These are phyloP conservation scores for Scheffersomyces ergatensis DNA, from an alignment of 805 yeast species.

Conservation along the genomic window DNA sequence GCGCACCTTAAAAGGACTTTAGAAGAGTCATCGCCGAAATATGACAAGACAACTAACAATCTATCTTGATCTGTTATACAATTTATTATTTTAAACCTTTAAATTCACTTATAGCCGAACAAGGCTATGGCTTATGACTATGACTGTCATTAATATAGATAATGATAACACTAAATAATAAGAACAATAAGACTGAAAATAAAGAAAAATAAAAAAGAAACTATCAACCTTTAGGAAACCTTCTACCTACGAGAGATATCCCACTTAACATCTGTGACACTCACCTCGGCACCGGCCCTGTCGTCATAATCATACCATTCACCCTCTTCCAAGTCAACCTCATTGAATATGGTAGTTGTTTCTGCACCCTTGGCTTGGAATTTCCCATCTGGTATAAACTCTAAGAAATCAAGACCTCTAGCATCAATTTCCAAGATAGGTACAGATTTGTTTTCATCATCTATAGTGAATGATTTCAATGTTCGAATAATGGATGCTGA, in stretches of 20 bases:
- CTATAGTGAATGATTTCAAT: constrained; percentile 31
- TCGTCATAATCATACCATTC: constrained; percentile 98
- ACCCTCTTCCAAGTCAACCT: constrained; percentile 69
- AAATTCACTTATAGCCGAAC: too few species aligned
- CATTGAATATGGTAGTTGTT: constrained; percentile 50
- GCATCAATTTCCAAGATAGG: constrained; percentile 70
- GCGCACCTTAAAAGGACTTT: too few species aligned
- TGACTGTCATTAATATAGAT: too few species aligned
- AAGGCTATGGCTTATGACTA: too few species aligned
- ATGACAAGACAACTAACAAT: too few species aligned
- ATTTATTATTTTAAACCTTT: too few species aligned
- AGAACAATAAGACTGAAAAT: too few species aligned
- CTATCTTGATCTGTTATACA: too few species aligned
- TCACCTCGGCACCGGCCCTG: constrained; percentile 72
- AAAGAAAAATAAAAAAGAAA: too few species aligned
- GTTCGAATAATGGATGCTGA: constrained; percentile 33
- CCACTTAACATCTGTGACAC: constrained; percentile 74
- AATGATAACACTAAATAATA: too few species aligned
- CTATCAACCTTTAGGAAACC: too few species aligned
- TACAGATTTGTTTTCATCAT: constrained; percentile 41
- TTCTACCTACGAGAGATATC: constrained; percentile 49
- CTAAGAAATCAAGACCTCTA: constrained; percentile 75
- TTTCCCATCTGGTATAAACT: constrained; percentile 65
- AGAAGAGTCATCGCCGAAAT: too few species aligned
- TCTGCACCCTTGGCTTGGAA: constrained; percentile 57